Base-by-base conservation (phyloP, 2,329 filamentous ascomycete species). In the Colletotrichum noveboracense region DNA sequence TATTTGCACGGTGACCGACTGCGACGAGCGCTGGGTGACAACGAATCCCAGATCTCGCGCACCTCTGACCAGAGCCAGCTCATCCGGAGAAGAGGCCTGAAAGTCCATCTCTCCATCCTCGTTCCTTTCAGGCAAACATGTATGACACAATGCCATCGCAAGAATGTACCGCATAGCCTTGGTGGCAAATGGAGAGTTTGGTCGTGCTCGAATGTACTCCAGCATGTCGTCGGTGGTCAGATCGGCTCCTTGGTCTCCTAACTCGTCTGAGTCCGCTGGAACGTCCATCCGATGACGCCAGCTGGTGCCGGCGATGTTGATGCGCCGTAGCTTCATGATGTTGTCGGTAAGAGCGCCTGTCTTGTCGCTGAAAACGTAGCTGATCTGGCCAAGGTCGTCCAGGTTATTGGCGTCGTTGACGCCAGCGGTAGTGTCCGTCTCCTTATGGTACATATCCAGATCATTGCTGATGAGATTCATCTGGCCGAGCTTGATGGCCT, bases 321-420 rank as follows among this genome's bases (percentile, higher is more conserved):
- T 90, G 82, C 97, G 98, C 58, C 96, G 93, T 81, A 98, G 98
- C 76, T 95, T 95, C 96, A 98, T 98, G 14, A 95, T 89, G 79
- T 98, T 98, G 79, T 98, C 96, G 2, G 96, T 98, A 78, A 98
- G 87, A 0, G 96, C 98, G 2, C 96, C 96, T 0, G 96, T 98
- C 86, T 98, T 98, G 84, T 98, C 96, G 0, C 95, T 97, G 80
- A 98, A 98, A 34, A 98, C 91, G 80, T 97, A 97, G 78, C 90
- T 94, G 77, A 98, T 92, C 85, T 98, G 96, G 0, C 96, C 96
- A 1, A 98, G 88, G 80, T 98, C 96, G 82, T 98, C 96, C 74
- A 98, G 93, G 81, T 98, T 98, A 1, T 96, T 98, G 32, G 96
- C 98, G 2, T 96, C 98, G 78, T 96, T 95, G 78, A 96, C 96